These are phyloP conservation scores for Hypericum perforatum DNA, from an alignment of 345 rosid genomes.

Conservation along the genomic window DNA sequence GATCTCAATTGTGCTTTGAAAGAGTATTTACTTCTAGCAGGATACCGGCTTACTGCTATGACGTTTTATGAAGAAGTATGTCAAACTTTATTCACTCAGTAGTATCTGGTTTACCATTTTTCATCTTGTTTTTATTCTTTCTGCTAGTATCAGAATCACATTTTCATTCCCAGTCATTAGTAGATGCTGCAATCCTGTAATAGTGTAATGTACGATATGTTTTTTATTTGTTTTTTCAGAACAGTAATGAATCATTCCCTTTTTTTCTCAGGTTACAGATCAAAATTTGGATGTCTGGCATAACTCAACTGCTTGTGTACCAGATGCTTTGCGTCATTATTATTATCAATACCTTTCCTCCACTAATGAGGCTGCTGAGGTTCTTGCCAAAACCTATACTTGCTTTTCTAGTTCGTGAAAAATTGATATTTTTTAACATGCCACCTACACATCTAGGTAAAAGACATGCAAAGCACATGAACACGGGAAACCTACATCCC, in stretches of 20 bases:
- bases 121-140: background rate
- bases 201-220: too few species aligned
- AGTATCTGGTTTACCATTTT: background rate
- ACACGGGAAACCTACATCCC: too few species aligned
- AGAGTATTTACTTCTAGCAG: slow-evolving; percentile 90
- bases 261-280: slow-evolving; percentile 67
- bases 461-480: too few species aligned
- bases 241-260: slow-evolving; percentile 10
- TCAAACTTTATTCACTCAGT: slow-evolving; percentile 3
- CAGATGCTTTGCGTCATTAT: slow-evolving; percentile 91
- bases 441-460: too few species aligned
- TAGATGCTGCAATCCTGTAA: too few species aligned
- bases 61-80: slow-evolving; percentile 91
- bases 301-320: slow-evolving; percentile 71
- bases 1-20: slow-evolving; percentile 93
- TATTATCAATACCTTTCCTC: slow-evolving; percentile 96
- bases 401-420: background rate
- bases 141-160: too few species aligned
- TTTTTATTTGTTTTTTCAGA: background rate
- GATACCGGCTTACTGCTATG: slow-evolving; percentile 92
- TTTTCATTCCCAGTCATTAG: too few species aligned
- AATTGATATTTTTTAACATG: background rate
- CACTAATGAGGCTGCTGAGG: slow-evolving; percentile 95
- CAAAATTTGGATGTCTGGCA: slow-evolving; percentile 88
- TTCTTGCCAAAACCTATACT: slow-evolving; percentile 15